Percentiles rank a stretch among this genome's conserved stretches.
Conservation (phyloP, 1,284 basidiomycete genomes). For the Leccinum proliferum region DNA sequence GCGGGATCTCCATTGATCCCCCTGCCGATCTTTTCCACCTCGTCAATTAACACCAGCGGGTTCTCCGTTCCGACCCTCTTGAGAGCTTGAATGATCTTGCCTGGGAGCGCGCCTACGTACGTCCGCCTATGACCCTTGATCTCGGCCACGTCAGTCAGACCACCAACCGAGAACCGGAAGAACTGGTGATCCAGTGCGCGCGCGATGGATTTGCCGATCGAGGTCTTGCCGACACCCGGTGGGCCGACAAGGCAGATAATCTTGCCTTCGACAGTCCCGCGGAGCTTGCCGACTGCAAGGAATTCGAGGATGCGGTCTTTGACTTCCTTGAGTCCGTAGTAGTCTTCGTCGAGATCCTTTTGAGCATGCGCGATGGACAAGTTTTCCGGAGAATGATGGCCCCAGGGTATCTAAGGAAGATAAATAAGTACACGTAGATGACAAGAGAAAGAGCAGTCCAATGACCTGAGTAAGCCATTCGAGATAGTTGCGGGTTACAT, state of each 20-base stretch:
- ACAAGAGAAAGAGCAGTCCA: neutral
- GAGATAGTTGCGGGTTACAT: conserved; percentile 95
- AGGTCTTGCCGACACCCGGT: conserved; percentile 96
- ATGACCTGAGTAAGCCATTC: conserved; percentile 91
- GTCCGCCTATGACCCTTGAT: conserved; percentile 98
- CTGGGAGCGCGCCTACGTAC: conserved; percentile 94
- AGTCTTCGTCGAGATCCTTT: conserved; percentile 90
- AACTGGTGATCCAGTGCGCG: conserved; percentile 83
- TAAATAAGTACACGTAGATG: conserved; percentile 1
- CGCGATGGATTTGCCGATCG: conserved; percentile 93
- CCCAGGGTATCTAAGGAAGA: conserved; percentile 80
- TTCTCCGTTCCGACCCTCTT: conserved; percentile 98
- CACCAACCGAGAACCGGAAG: conserved; percentile 97
- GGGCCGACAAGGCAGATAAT: conserved; percentile 97
- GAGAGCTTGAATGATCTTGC: conserved; percentile 97
- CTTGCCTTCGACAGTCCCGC: conserved; percentile 97
- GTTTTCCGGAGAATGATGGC: conserved; percentile 91
- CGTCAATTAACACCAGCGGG: conserved; percentile 93
- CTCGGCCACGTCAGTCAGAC: conserved; percentile 96
- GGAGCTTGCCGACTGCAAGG: conserved; percentile 94
- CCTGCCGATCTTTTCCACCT: conserved; percentile 98
- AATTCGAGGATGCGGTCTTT: conserved; percentile 99
- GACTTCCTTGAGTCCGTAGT: conserved; percentile 94
- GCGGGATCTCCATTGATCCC: conserved; percentile 96
- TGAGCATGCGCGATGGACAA: conserved; percentile 86